Conservation (phyloP, 2,329 filamentous ascomycete species). For the Talaromyces sp. region DNA sequence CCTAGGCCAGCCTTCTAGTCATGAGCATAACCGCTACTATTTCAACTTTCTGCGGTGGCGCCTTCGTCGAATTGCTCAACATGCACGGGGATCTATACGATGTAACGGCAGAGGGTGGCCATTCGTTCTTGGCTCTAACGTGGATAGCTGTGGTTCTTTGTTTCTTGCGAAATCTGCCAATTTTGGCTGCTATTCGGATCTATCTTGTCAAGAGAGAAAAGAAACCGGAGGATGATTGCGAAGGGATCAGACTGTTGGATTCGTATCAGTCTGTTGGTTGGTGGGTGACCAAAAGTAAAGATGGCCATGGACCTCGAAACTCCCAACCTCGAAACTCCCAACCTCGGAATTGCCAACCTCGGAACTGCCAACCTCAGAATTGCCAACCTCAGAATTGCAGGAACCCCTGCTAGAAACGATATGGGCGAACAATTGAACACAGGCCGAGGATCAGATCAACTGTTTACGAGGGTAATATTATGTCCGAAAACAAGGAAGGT, state of each 20-base stretch:
- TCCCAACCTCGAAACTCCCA: neutral
- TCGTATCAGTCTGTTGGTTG: neutral
- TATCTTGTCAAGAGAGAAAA: neutral
- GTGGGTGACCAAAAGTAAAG: neutral
- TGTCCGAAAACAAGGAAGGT: too few relatives aligned
- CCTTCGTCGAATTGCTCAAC: constrained; percentile 8
- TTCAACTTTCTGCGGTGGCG: neutral
- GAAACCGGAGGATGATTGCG: neutral
- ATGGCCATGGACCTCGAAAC: neutral
- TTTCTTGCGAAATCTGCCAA: neutral
- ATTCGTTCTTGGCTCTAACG: neutral
- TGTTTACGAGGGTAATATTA: too few relatives aligned
- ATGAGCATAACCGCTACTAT: constrained; percentile 4
- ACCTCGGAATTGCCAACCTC: neutral
- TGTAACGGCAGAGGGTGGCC: neutral
- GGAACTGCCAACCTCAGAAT: neutral
- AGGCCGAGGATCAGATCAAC: too few relatives aligned
- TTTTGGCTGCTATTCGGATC: neutral
- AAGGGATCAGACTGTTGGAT: constrained; percentile 1
- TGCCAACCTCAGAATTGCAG: neutral
- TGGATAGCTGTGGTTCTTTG: constrained; percentile 2
- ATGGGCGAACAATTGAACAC: too few relatives aligned
- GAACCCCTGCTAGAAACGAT: too few relatives aligned
- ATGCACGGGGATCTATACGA: constrained; percentile 2
- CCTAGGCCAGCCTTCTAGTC: constrained; percentile 1